Conservation (phyloP, 2,329 filamentous ascomycete genomes). For the Nigrograna mackinnonii region DNA sequence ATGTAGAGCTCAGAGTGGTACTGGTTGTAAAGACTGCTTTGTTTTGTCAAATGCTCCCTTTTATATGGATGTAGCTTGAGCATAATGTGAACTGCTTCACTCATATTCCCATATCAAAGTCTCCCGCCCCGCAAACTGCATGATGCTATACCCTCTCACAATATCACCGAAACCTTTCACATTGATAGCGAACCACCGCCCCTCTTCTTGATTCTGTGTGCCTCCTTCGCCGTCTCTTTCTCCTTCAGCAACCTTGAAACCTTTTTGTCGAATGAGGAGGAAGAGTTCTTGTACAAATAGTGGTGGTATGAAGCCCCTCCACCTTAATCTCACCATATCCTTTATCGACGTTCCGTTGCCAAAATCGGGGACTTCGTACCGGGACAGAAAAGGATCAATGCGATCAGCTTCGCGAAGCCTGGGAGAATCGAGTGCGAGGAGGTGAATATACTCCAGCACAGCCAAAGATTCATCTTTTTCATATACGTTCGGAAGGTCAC, state of each 20-base stretch:
- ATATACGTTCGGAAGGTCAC: constrained; percentile 39
- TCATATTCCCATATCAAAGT: constrained; percentile 40
- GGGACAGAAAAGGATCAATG: constrained; percentile 70
- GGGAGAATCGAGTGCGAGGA: constrained; percentile 69
- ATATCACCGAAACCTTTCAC: constrained; percentile 31
- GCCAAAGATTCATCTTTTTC: constrained; percentile 67
- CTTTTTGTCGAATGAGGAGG: constrained; percentile 21
- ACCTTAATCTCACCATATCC: constrained; percentile 42
- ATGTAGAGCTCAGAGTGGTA: constrained; percentile 6
- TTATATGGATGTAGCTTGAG: no score
- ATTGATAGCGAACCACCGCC: constrained; percentile 33
- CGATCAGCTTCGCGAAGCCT: constrained; percentile 60
- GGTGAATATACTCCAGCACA: constrained; percentile 74
- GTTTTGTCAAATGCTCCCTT: no score
- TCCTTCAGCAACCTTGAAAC: constrained; percentile 17
- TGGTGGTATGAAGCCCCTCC: constrained; percentile 47
- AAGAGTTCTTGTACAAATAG: constrained; percentile 35
- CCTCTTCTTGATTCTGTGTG: constrained; percentile 12
- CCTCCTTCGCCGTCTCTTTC: constrained; percentile 13
- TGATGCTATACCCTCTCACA: constrained; percentile 29
- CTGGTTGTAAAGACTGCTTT: no score
- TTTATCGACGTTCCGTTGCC: constrained; percentile 8
- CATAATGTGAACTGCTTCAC: no score
- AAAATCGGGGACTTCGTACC: constrained; percentile 64
- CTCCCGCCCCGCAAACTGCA: constrained; percentile 35